Percentiles rank a stretch among this genome's conserved stretches.
These are phyloP conservation scores for Escovopsis sp. DNA, from an alignment of 2,329 filamentous ascomycete genomes.

Conservation along the genomic window DNA sequence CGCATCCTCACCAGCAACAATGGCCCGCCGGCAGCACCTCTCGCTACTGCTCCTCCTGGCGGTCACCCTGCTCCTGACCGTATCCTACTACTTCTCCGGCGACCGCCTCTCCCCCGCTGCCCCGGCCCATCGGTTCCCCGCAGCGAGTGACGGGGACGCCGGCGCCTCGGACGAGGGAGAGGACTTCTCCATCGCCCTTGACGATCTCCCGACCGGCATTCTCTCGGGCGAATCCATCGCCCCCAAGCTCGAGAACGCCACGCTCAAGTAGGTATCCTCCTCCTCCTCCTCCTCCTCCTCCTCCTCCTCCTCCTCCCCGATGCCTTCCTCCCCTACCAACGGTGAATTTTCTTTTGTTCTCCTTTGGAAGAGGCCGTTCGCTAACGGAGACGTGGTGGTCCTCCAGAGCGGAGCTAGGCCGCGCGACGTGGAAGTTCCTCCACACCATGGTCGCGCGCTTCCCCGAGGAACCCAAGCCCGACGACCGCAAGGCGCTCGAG, in stretches of 20 bases:
- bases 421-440: slow-evolving; percentile 53
- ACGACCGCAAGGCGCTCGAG: slow-evolving; percentile 47
- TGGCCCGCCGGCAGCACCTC: slow-evolving; percentile 39
- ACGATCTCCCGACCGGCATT: slow-evolving; percentile 29
- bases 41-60: slow-evolving; percentile 37
- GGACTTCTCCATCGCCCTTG: slow-evolving; percentile 24
- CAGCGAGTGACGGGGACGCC: not conserved
- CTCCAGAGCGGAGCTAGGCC: slow-evolving; percentile 45
- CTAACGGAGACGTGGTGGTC: not conserved
- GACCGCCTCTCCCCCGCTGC: slow-evolving; percentile 1
- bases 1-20: slow-evolving; percentile 12
- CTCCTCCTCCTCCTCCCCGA: not conserved
- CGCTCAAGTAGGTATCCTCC: slow-evolving; percentile 43
- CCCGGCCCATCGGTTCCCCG: slow-evolving; percentile 9
- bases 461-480: slow-evolving; percentile 46
- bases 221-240: slow-evolving; percentile 59
- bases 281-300: not conserved
- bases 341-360: no score
- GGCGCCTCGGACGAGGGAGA: slow-evolving; percentile 10
- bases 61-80: slow-evolving; percentile 38
- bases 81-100: slow-evolving; percentile 45
- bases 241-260: slow-evolving; percentile 70
- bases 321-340: no score
- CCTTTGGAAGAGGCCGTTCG: no score
- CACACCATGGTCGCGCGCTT: slow-evolving; percentile 58